Conservation (phyloP, 2,329 filamentous ascomycete genomes). For the Penicillium occitanis region DNA sequence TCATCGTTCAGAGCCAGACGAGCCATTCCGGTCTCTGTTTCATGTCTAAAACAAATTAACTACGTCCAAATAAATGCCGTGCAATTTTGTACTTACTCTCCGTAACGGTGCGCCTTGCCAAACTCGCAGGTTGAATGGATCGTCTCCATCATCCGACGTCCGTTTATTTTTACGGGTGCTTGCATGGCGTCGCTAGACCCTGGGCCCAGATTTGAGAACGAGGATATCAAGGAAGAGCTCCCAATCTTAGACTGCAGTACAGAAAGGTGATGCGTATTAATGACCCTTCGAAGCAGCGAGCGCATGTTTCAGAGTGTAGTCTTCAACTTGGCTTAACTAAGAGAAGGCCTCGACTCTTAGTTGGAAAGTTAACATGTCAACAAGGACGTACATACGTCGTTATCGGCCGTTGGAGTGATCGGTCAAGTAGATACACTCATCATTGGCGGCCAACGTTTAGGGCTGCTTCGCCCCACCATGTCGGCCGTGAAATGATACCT, state of each 20-base stretch:
- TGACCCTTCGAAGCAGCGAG: neutral
- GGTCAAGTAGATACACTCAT: neutral
- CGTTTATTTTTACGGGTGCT: neutral
- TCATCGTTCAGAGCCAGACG: constrained; percentile 69
- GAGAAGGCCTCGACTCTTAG: no score
- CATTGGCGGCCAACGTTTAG: neutral
- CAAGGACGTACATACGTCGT: neutral
- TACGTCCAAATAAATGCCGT: neutral
- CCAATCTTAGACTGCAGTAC: neutral
- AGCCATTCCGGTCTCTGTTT: constrained; percentile 66
- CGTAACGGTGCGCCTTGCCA: constrained; percentile 9
- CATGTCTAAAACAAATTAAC: neutral
- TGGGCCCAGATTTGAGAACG: neutral
- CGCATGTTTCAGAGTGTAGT: neutral
- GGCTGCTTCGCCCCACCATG: neutral
- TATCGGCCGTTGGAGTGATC: neutral
- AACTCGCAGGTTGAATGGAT: constrained; percentile 10
- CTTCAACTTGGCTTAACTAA: no score
- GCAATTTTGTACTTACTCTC: neutral
- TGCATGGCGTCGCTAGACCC: neutral
- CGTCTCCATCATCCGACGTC: neutral
- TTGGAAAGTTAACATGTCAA: neutral
- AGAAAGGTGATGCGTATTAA: neutral
- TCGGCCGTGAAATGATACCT: neutral
- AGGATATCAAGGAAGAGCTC: neutral